Percentiles rank a stretch among this genome's conserved stretches.
Evolutionary conservation across 495 filamentous ascomycete genomes (phyloP).

Genomic region (Annulohypoxylon bovei): DNA sequence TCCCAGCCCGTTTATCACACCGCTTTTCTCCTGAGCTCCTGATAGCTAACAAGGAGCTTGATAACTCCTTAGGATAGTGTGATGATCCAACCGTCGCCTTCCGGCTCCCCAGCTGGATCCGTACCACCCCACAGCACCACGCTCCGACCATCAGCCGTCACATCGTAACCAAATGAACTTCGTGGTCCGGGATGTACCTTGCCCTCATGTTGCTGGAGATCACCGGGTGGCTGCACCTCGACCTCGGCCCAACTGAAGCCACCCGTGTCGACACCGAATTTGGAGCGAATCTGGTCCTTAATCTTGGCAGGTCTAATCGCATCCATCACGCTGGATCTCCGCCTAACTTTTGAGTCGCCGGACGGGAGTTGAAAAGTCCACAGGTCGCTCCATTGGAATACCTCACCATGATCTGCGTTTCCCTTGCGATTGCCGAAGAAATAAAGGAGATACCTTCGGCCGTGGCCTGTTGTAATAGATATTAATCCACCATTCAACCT

Average conservation of each 20-base stretch:
- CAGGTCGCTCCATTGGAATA: conserved; percentile 53
- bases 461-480: conserved; percentile 60
- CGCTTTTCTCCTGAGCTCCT: neutral
- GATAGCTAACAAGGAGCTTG: neutral
- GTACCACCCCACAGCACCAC: conserved; percentile 64
- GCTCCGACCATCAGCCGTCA: conserved; percentile 52
- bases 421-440: conserved; percentile 54
- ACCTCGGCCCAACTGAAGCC: conserved; percentile 59
- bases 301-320: conserved; percentile 57
- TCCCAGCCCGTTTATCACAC: neutral
- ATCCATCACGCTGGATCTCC: conserved; percentile 24
- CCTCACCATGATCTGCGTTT: conserved; percentile 17
- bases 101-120: conserved; percentile 58
- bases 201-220: conserved; percentile 49
- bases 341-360: conserved; percentile 21
- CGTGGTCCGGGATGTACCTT: conserved; percentile 65
- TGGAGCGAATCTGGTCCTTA: conserved; percentile 59
- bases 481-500: conserved; percentile 56
- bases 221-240: conserved; percentile 54
- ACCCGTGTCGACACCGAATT: conserved; percentile 53
- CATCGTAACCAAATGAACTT: conserved; percentile 56
- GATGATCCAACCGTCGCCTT: conserved; percentile 65
- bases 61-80: conserved; percentile 45
- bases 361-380: conserved; percentile 64
- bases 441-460: conserved; percentile 63